Evolutionary conservation across 108 stramenopile species (phyloP).

Genomic region (Bacterosira constricta): DNA sequence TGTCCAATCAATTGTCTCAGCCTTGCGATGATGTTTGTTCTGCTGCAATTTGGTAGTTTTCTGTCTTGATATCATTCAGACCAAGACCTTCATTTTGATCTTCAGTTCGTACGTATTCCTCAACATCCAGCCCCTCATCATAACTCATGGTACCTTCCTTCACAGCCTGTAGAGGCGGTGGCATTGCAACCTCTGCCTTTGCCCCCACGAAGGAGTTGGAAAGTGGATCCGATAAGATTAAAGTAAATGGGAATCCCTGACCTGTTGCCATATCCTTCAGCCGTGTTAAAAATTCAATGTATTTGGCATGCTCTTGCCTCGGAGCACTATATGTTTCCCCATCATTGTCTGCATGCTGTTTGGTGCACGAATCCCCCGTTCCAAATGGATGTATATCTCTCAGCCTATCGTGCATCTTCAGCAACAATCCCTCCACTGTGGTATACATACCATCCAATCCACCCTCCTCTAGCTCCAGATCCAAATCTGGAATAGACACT

Average conservation of each 20-base stretch:
- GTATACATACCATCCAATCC: conserved; percentile 90
- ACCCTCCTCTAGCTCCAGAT: conserved; percentile 66
- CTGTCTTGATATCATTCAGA: conserved; percentile 64
- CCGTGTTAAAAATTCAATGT: conserved; percentile 45
- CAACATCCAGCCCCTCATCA: conserved; percentile 50
- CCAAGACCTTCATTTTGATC: conserved; percentile 75
- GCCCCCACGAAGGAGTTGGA: conserved; percentile 90
- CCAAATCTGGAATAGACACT: conserved; percentile 78
- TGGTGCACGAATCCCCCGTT: conserved; percentile 66
- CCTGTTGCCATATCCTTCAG: conserved; percentile 60
- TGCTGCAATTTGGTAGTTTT: conserved; percentile 20
- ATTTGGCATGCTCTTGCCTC: conserved; percentile 34
- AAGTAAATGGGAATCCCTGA: conserved; percentile 73
- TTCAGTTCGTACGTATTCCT: conserved; percentile 53
- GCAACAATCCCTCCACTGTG: conserved; percentile 87
- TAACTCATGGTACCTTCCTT: conserved; percentile 36
- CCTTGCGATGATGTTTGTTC: neutral
- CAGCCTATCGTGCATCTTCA: conserved; percentile 67
- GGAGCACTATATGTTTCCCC: conserved; percentile 31
- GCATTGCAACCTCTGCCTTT: conserved; percentile 12
- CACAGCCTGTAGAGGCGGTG: conserved; percentile 35
- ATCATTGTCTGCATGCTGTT: conserved; percentile 53
- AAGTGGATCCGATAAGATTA: conserved; percentile 83
- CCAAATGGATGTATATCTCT: conserved; percentile 72
- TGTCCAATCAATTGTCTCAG: too few species aligned